Percentiles rank a stretch among this genome's conserved stretches.
phyloP scores from a whole-genome alignment of 257 asterid genomes.

The Gentiana dahurica region DNA sequence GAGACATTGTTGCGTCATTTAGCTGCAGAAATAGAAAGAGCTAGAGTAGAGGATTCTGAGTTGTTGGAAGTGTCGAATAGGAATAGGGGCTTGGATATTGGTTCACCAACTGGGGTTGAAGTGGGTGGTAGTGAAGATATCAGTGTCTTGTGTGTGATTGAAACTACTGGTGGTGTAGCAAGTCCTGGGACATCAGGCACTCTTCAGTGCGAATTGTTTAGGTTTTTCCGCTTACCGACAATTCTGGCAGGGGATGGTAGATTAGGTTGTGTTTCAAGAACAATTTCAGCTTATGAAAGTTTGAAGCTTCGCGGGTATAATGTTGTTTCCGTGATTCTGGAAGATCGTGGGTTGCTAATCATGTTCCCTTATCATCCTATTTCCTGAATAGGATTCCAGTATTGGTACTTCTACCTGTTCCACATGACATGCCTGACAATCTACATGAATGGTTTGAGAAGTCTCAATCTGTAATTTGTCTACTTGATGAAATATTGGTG shows the following conservation, averaged over 20 bases:
- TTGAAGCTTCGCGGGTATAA: constrained; percentile 87
- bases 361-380: constrained; percentile 63
- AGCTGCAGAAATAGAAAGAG: constrained; percentile 77
- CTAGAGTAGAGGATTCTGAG: constrained; percentile 47
- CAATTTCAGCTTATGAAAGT: constrained; percentile 93
- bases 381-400: constrained; percentile 79
- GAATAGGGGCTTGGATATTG: constrained; percentile 34
- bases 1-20: constrained; percentile 88
- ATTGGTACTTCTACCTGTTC: constrained; percentile 76
- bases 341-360: constrained; percentile 79
- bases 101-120: constrained; percentile 11
- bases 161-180: constrained; percentile 98
- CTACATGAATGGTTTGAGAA: constrained; percentile 72
- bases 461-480: constrained; percentile 50
- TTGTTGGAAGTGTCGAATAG: constrained; percentile 47
- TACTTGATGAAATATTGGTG: constrained; percentile 72
- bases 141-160: constrained; percentile 59
- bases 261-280: constrained; percentile 94
- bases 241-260: constrained; percentile 95
- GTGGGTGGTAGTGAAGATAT: constrained; percentile 16
- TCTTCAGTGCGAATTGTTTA: constrained; percentile 86
- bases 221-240: constrained; percentile 91
- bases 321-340: constrained; percentile 74
- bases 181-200: constrained; percentile 96
- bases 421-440: constrained; percentile 66